Base-by-base conservation (phyloP, 2,329 filamentous ascomycete genomes). In the Aurifilum marmelostoma region DNA sequence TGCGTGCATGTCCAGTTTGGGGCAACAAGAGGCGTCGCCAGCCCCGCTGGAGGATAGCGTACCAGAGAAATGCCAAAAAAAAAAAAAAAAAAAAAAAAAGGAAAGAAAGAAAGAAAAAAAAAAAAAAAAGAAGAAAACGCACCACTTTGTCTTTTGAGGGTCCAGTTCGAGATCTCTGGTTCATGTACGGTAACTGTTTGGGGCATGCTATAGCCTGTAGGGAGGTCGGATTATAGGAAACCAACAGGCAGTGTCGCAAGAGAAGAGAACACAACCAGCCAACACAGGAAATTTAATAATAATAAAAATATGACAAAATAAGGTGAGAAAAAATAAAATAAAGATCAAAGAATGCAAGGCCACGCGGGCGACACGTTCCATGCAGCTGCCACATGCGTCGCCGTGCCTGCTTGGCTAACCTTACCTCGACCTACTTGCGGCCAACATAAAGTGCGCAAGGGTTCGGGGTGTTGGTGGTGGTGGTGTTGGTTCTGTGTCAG, bases 11-110 rank as follows among this genome's bases (percentile, higher is more conserved):
- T n/a, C 29, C n/a, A 21, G 6, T 29, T 34, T 14, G 50, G n/a
- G 37, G 63, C 63, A 41, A 21, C n/a, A 34, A 41, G 37, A 47
- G 63, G 63, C 63, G 63, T 52, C 8, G 56, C 32, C 50, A 24
- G 52, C 24, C 52, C 4, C 24, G 52, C 52, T 54, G 52, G 12
- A 29, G 52, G 52, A 29, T 47, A 52, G 47, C n/a, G 47, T 52
- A 52, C 47, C 58, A 61, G 1, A 47, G 9, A 32, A 47, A n/a
- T n/a, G n/a, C n/a, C 18, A 47, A 47, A 6, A 47, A 18, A 47
- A 43, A n/a, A n/a, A n/a, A n/a, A n/a, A n/a, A n/a, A n/a, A n/a
- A n/a, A n/a, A n/a, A n/a, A n/a, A n/a, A n/a, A n/a, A n/a, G n/a
- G n/a, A n/a, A n/a, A n/a, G n/a, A n/a, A n/a, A n/a, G n/a, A n/a